Conservation (phyloP, 306 rosid genomes). For the Adenanthera pavonina region DNA sequence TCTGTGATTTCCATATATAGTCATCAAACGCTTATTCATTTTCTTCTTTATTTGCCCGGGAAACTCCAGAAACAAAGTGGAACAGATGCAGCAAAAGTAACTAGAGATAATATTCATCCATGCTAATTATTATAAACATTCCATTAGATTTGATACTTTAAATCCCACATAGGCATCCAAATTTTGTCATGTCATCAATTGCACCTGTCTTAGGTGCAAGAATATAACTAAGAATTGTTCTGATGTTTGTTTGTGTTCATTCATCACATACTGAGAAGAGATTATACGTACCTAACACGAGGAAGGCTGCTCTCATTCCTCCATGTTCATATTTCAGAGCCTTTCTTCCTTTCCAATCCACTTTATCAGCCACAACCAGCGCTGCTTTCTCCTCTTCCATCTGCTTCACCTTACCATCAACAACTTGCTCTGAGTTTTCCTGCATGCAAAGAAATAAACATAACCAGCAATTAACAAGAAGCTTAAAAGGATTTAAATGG, state of each 20-base stretch:
- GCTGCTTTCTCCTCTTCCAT: slow-evolving; percentile 47
- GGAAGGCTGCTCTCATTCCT: slow-evolving; percentile 55
- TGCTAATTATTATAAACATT: too few relatives aligned
- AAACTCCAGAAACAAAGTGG: too few relatives aligned
- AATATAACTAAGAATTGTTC: too few relatives aligned
- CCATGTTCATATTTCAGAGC: slow-evolving; percentile 81
- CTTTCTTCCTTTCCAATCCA: slow-evolving; percentile 92
- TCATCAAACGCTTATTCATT: too few relatives aligned
- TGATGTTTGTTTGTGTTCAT: neutral
- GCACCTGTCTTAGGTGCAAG: too few relatives aligned
- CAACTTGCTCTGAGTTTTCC: slow-evolving; percentile 54
- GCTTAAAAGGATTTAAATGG: neutral
- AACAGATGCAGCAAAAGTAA: too few relatives aligned
- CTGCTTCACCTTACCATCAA: neutral
- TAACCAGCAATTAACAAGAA: neutral
- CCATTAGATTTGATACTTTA: too few relatives aligned
- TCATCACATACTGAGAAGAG: neutral
- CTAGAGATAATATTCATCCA: too few relatives aligned
- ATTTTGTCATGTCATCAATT: too few relatives aligned
- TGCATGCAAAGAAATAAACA: slow-evolving; percentile 37
- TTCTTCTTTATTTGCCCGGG: too few relatives aligned
- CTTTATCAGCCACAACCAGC: slow-evolving; percentile 63
- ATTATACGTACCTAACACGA: slow-evolving; percentile 58
- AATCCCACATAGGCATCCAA: neutral
- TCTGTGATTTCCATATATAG: too few relatives aligned